Evolutionary conservation across 305 asterid genomes (phyloP).

Genomic region (Petunia hybrid): DNA sequence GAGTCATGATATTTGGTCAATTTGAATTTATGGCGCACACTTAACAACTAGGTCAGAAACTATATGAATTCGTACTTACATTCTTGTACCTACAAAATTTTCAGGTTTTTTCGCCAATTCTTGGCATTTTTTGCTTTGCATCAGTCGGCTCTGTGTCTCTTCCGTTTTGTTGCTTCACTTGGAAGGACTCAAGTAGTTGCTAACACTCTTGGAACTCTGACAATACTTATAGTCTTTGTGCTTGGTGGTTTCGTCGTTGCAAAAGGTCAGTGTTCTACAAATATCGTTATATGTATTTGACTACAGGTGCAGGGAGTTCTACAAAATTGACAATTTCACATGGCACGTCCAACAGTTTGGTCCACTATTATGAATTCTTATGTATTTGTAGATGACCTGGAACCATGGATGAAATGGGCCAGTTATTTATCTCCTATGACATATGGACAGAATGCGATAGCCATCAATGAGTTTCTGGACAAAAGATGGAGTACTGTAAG

Average conservation of each 20-base stretch:
- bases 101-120: conserved; percentile 84
- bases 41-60: not conserved
- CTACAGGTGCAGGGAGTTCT: not conserved
- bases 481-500: conserved; percentile 92
- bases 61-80: not conserved
- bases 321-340: conserved; percentile 1
- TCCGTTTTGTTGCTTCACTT: conserved; percentile 75
- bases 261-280: conserved; percentile 72
- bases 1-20: not conserved
- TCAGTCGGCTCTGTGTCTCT: conserved; percentile 90
- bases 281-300: not conserved
- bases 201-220: conserved; percentile 75
- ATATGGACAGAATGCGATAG: conserved; percentile 89
- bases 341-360: not conserved
- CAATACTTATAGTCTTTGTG: conserved; percentile 79
- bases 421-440: conserved; percentile 84
- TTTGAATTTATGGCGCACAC: not conserved
- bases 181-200: conserved; percentile 92
- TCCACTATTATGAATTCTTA: not conserved
- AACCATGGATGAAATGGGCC: conserved; percentile 91
- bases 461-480: conserved; percentile 85
- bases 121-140: conserved; percentile 82
- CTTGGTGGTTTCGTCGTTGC: conserved; percentile 94
- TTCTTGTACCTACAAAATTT: conserved; percentile 24
- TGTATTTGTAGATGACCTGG: conserved; percentile 66